Base-by-base conservation (phyloP, 345 rosid species). In the Salix exigua region DNA sequence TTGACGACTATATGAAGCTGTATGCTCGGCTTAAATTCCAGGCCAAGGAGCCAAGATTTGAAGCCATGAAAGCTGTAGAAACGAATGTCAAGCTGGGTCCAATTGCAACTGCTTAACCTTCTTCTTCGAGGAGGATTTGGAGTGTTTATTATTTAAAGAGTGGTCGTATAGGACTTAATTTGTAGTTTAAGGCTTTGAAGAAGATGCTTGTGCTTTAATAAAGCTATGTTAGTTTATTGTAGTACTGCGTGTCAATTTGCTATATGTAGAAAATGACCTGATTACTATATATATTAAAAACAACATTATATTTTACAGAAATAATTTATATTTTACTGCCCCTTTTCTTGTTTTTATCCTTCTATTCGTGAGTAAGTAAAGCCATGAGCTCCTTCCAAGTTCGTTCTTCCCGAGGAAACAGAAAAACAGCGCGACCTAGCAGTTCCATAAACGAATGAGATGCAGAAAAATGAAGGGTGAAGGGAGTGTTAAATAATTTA, bases 11-110 rank as follows among this genome's bases (percentile, higher is more conserved):
- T 86, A 95, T 95, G 99, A 89, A 89, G 75, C 86, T 91, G 11
- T 95, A 95, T 62, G 83, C 91, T 10, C 85, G 80, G 1, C 81
- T 93, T 48, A 95, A 95, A 78, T 95, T 95, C 85, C 86, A 95
- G 77, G 87, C 99, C 64, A 95, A 95, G 81, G 96, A 91, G 82
- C 97, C 99, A 5, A 90, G 99, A 73, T 95, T 95, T 87, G 91
- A 95, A 83, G 96, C 94, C 70, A 93, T 95, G 91, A 95, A 91
- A 73, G 86, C 90, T 68, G 76, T 82, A 58, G 83, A 79, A 70
- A 60, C 83, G 13, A 55, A 17, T 58, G 78, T 68, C 13, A 75
- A 28, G 19, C 19, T 55, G 78, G 87, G 75, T 37, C 85, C 91
- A 31, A 77, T 87, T 67, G 82, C 89, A 11, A 83, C 87, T 4